These are phyloP conservation scores for Takashimella tepidaria DNA, from an alignment of 1,284 basidiomycete genomes.

Conservation along the genomic window DNA sequence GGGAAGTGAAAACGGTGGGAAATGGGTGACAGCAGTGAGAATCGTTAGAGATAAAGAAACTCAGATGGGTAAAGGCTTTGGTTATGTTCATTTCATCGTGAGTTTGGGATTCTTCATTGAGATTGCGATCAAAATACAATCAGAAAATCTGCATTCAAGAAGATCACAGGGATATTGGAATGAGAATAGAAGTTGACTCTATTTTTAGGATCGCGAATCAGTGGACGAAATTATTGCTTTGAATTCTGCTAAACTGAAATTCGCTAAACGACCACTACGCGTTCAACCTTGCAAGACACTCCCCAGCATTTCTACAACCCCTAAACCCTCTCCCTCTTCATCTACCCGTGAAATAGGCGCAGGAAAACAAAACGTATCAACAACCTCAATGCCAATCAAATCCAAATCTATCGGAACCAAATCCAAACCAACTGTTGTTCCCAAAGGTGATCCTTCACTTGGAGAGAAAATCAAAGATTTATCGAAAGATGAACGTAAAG, in stretches of 20 bases:
- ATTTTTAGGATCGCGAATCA: conserved; percentile 74
- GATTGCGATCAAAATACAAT: too few species aligned
- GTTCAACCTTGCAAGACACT: conserved; percentile 74
- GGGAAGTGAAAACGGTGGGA: conserved; percentile 18
- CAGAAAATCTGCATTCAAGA: too few species aligned
- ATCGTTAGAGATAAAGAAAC: conserved; percentile 88
- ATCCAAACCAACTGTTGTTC: conserved; percentile 31
- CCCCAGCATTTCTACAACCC: conserved; percentile 21
- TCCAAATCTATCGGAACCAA: conserved; percentile 5
- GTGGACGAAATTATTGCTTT: conserved; percentile 83
- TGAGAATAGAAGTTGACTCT: too few species aligned
- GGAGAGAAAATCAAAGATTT: conserved; percentile 69
- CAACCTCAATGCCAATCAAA: neutral
- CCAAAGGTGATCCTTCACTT: conserved; percentile 72
- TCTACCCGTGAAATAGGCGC: too few species aligned
- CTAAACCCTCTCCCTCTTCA: conserved; percentile 14
- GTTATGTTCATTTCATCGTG: conserved; percentile 83
- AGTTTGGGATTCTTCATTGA: too few species aligned
- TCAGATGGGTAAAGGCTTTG: conserved; percentile 96
- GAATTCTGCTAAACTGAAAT: conserved; percentile 67
- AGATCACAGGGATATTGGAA: too few species aligned
- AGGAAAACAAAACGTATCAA: conserved; percentile 12
- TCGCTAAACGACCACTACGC: conserved; percentile 81
- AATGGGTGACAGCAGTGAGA: conserved; percentile 79
- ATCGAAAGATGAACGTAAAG: conserved; percentile 79